These are phyloP conservation scores for Zymoseptoria brevis DNA, from an alignment of 2,329 filamentous ascomycete species.

Conservation along the genomic window DNA sequence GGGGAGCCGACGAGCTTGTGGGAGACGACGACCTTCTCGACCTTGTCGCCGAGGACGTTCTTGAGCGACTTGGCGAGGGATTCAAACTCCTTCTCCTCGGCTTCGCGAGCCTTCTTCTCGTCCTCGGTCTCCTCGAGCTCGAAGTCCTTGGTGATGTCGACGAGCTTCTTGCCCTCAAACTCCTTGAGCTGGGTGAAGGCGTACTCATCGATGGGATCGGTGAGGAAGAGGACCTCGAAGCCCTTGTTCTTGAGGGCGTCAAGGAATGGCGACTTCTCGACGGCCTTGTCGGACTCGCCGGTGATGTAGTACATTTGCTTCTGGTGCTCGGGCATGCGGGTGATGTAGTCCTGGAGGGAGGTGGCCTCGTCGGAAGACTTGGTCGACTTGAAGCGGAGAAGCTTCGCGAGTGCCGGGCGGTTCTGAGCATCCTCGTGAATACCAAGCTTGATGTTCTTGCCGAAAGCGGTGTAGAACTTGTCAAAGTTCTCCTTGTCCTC, in stretches of 20 bases:
- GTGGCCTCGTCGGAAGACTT: constrained; percentile 98
- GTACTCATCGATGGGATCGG: constrained; percentile 98
- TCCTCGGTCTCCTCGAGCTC: constrained; percentile 99
- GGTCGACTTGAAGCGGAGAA: constrained; percentile 97
- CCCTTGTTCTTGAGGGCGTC: constrained; percentile 97
- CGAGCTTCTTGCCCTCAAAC: constrained; percentile 99
- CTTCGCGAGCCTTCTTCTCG: constrained; percentile 93
- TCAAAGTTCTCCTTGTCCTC: constrained; percentile 99
- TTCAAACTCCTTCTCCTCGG: constrained; percentile 98
- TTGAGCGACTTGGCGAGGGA: constrained; percentile 90
- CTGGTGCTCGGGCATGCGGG: constrained; percentile 99
- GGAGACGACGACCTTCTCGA: constrained; percentile 98
- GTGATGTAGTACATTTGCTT: constrained; percentile 99
- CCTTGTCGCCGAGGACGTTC: constrained; percentile 98
- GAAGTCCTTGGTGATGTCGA: constrained; percentile 99
- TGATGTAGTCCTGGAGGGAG: constrained; percentile 94
- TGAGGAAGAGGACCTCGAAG: constrained; percentile 98
- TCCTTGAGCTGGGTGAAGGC: constrained; percentile 99
- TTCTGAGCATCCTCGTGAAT: constrained; percentile 99
- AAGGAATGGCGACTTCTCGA: constrained; percentile 96
- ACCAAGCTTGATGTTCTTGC: constrained; percentile 99
- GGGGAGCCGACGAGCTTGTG: constrained; percentile 94
- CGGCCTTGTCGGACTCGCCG: constrained; percentile 97
- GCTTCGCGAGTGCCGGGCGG: constrained; percentile 85
- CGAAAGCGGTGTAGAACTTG: constrained; percentile 99